phyloP scores from a whole-genome alignment of 2,329 filamentous ascomycete species.

The Blumeriella jaapii region DNA sequence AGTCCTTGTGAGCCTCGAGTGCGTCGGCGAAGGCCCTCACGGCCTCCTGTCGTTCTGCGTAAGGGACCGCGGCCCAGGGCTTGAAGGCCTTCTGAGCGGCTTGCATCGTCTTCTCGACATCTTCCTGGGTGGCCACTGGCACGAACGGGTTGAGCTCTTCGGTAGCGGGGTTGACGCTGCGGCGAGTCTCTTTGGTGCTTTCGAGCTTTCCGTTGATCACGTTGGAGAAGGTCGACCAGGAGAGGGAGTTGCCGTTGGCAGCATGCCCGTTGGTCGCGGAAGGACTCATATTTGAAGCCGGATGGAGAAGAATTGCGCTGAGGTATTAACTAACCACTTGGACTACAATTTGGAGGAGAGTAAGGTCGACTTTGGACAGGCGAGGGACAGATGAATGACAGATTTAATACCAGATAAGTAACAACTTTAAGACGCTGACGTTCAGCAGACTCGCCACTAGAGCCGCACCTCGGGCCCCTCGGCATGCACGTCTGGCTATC shows the following conservation, averaged over 20 bases:
- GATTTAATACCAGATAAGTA: no score
- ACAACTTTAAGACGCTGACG: no score
- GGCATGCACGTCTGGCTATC: no score
- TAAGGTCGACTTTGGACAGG: background rate
- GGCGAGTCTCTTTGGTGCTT: background rate
- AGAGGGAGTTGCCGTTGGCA: background rate
- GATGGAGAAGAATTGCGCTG: no score
- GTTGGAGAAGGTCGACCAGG: background rate
- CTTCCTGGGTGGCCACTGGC: slow-evolving; percentile 26
- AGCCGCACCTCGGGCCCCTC: no score
- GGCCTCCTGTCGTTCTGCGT: slow-evolving; percentile 33
- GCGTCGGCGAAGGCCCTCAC: slow-evolving; percentile 21
- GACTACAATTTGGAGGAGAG: background rate
- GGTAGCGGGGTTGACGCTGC: slow-evolving; percentile 18
- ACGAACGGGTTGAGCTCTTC: slow-evolving; percentile 21
- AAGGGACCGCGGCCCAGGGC: slow-evolving; percentile 35
- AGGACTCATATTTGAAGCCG: background rate
- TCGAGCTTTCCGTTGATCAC: background rate
- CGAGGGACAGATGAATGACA: background rate
- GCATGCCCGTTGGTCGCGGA: background rate
- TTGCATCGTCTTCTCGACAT: slow-evolving; percentile 27
- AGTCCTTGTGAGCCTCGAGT: slow-evolving; percentile 25
- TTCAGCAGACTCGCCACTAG: no score
- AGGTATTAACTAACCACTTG: no score
- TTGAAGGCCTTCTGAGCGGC: slow-evolving; percentile 32